Conservation (phyloP, 2,329 filamentous ascomycete species). For the Trichoderma guizhouense region DNA sequence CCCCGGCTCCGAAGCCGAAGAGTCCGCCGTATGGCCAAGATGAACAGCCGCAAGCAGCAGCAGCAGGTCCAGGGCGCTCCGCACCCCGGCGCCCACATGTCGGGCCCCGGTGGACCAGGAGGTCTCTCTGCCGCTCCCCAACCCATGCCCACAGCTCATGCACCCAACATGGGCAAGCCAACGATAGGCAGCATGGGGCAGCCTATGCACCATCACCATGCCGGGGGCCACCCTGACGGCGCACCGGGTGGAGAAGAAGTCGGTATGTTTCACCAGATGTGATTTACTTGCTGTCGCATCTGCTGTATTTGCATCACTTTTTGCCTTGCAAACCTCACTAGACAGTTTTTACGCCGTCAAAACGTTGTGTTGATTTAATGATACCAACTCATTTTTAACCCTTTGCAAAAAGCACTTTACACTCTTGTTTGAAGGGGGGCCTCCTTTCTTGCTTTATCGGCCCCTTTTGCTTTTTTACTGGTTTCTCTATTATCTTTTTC, state of each 20-base stretch:
- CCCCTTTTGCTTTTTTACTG: slow-evolving; percentile 23
- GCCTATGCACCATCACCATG: slow-evolving; percentile 65
- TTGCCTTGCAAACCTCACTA: slow-evolving; percentile 23
- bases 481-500: slow-evolving; percentile 26
- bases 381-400: slow-evolving; percentile 32
- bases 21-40: slow-evolving; percentile 93
- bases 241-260: slow-evolving; percentile 74
- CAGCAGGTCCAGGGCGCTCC: slow-evolving; percentile 59
- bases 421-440: slow-evolving; percentile 25
- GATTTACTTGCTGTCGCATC: slow-evolving; percentile 44
- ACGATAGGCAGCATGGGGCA: slow-evolving; percentile 64
- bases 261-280: slow-evolving; percentile 98
- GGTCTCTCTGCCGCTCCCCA: slow-evolving; percentile 61
- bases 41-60: slow-evolving; percentile 74
- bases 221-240: slow-evolving; percentile 43
- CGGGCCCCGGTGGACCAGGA: slow-evolving; percentile 62
- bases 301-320: slow-evolving; percentile 39
- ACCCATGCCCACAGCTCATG: slow-evolving; percentile 57
- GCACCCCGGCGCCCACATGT: slow-evolving; percentile 61
- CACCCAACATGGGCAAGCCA: slow-evolving; percentile 60
- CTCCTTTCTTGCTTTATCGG: slow-evolving; percentile 18
- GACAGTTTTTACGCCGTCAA: slow-evolving; percentile 28
- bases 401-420: slow-evolving; percentile 22
- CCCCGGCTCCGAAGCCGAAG: slow-evolving; percentile 84
- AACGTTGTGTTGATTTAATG: slow-evolving; percentile 37